A percentile compares a stretch with the other conserved stretches of the same genome.
phyloP scores from a whole-genome alignment of 257 asterid species.

The Linderniella brevidens region DNA sequence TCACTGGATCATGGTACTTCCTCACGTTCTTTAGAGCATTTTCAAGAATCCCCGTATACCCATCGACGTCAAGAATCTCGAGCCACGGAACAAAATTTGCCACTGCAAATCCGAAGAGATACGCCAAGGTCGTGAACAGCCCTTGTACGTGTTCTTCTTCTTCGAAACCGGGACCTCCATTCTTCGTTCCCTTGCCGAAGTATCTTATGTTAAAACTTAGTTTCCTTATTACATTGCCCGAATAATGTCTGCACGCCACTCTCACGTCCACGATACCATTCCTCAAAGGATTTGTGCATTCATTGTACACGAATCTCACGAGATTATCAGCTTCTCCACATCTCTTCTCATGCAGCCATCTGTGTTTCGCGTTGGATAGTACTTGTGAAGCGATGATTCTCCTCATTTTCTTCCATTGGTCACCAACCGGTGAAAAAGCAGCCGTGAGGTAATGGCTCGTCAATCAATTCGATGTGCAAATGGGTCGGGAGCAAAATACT shows the following conservation, averaged over 20 bases:
- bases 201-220: slow-evolving; percentile 4
- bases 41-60: not conserved
- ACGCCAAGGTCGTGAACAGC: slow-evolving; percentile 2
- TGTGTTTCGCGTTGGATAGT: slow-evolving; percentile 2
- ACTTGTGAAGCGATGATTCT: slow-evolving; percentile 5
- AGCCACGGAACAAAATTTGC: not conserved
- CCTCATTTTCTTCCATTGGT: slow-evolving; percentile 23
- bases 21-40: slow-evolving; percentile 6
- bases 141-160: slow-evolving; percentile 11
- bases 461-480: slow-evolving; percentile 1
- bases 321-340: slow-evolving; percentile 11
- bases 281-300: not conserved
- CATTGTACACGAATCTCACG: slow-evolving; percentile 5
- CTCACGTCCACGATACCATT: slow-evolving; percentile 7
- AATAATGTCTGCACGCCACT: slow-evolving; percentile 1
- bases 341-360: slow-evolving; percentile 6
- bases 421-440: not conserved
- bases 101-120: not conserved
- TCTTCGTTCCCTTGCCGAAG: slow-evolving; percentile 8
- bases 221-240: slow-evolving; percentile 9
- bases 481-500: slow-evolving; percentile 14
- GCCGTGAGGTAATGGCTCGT: slow-evolving; percentile 7
- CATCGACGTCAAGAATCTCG: not conserved
- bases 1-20: slow-evolving; percentile 8
- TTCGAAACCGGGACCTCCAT: slow-evolving; percentile 12